phyloP scores from a whole-genome alignment of 768 basidiomycete species.

The Cystofilobasidium macerans region DNA sequence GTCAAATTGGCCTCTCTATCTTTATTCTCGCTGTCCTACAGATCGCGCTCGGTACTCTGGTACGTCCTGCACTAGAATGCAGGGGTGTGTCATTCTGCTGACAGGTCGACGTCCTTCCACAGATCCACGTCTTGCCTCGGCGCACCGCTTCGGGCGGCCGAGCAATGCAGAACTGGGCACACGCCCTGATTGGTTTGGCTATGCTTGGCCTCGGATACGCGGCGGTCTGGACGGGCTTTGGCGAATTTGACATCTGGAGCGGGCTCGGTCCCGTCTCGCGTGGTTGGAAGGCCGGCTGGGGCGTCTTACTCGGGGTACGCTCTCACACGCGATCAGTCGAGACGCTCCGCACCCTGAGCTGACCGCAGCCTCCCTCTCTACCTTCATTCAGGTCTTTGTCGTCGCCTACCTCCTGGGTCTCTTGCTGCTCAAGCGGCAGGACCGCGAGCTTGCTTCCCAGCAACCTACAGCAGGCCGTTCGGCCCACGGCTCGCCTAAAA shows the following conservation, averaged over 20 bases:
- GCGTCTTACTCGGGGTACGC: constrained; percentile 12
- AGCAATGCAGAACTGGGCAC: constrained; percentile 10
- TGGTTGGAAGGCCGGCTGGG: constrained; percentile 12
- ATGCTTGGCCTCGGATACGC: constrained; percentile 9
- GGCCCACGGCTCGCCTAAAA: not conserved
- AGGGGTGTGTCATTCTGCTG: not conserved
- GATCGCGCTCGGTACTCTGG: constrained; percentile 11
- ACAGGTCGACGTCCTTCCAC: not conserved
- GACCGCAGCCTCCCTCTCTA: not conserved
- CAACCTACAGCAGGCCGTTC: not conserved
- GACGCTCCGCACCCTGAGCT: not conserved
- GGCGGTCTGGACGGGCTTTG: constrained; percentile 17
- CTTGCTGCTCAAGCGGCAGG: constrained; percentile 2
- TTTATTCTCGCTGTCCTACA: constrained; percentile 13
- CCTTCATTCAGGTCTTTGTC: constrained; percentile 3
- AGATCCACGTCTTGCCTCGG: constrained; percentile 6
- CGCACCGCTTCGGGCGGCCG: not conserved
- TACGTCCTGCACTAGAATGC: not conserved
- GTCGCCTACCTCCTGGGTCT: constrained; percentile 13
- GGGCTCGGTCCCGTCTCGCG: not conserved
- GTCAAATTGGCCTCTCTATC: constrained; percentile 3
- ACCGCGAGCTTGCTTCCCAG: not conserved
- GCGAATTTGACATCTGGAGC: not conserved
- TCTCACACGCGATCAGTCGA: not conserved
- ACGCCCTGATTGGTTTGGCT: constrained; percentile 3